Evolutionary conservation across 1,284 basidiomycete genomes (phyloP).

Genomic region (Leccinum solheimii): DNA sequence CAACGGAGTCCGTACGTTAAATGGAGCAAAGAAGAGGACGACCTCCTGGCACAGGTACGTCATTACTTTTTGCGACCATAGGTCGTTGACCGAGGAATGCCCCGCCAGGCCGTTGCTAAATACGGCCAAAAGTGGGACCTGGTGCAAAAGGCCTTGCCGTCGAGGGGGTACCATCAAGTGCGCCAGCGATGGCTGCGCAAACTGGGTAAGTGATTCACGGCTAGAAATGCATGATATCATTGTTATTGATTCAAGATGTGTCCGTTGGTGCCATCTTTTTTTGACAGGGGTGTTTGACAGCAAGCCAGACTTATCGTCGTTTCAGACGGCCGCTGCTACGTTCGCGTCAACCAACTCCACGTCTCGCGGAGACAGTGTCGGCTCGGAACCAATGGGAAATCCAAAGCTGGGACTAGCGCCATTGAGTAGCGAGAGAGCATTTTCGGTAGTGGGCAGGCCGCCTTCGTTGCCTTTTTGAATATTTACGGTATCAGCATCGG

Average conservation of each 20-base stretch:
- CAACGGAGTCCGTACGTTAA: conserved; percentile 42
- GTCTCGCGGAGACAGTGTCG: conserved; percentile 14
- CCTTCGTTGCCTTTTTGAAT: conserved; percentile 22
- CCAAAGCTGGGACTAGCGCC: conserved; percentile 38
- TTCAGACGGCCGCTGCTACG: conserved; percentile 29
- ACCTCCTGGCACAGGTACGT: conserved; percentile 39
- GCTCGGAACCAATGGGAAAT: conserved; percentile 31
- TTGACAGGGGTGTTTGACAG: conserved; percentile 38
- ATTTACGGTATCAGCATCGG: not conserved
- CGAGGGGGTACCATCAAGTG: conserved; percentile 41
- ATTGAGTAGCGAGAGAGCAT: conserved; percentile 34
- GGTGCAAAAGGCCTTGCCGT: conserved; percentile 41
- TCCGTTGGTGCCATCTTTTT: conserved; percentile 3
- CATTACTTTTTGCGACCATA: not conserved
- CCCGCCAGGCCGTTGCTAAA: conserved; percentile 38
- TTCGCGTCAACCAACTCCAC: conserved; percentile 16
- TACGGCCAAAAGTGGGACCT: conserved; percentile 44
- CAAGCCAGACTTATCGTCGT: conserved; percentile 38
- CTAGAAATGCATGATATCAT: not conserved
- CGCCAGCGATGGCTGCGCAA: conserved; percentile 42
- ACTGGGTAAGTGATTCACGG: conserved; percentile 27
- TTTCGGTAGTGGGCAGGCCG: conserved; percentile 24
- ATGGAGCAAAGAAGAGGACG: conserved; percentile 42
- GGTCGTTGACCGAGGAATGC: not conserved
- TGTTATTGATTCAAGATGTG: not conserved